A percentile compares a stretch with the other conserved stretches of the same genome.
Evolutionary conservation across 2,329 filamentous ascomycete genomes (phyloP).

Genomic region (Talaromyces amestolkiae): DNA sequence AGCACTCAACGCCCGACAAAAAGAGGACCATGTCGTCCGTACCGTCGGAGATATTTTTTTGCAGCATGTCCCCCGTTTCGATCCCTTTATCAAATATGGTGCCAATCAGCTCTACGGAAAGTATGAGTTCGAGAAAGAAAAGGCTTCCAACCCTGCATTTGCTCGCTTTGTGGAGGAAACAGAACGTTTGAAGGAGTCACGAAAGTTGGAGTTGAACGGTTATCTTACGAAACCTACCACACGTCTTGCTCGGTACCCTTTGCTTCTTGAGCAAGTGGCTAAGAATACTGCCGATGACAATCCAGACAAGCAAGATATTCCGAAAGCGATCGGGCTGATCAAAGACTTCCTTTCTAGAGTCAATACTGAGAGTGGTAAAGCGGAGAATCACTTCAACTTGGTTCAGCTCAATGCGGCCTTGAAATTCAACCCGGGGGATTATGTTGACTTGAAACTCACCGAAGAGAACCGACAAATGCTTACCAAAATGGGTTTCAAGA

Average conservation of each 20-base stretch:
- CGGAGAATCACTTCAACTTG: conserved; percentile 95
- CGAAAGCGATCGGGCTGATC: conserved; percentile 82
- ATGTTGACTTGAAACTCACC: conserved; percentile 88
- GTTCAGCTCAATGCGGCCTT: conserved; percentile 88
- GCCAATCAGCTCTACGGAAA: conserved; percentile 95
- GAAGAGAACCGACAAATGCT: conserved; percentile 91
- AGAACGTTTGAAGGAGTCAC: conserved; percentile 90
- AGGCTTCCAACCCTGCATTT: conserved; percentile 79
- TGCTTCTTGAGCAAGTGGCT: conserved; percentile 84
- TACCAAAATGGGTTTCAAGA: conserved; percentile 93
- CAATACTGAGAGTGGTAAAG: conserved; percentile 92
- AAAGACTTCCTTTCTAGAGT: conserved; percentile 82
- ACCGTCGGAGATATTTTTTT: conserved; percentile 93
- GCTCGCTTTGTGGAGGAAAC: conserved; percentile 93
- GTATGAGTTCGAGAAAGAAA: conserved; percentile 96
- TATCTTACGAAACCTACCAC: conserved; percentile 98
- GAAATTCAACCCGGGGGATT: conserved; percentile 84
- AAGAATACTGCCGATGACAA: conserved; percentile 90
- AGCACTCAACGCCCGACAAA: conserved; percentile 83
- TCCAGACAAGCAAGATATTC: conserved; percentile 87
- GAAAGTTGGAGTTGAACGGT: conserved; percentile 94
- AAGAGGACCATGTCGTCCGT: conserved; percentile 82
- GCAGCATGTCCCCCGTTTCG: conserved; percentile 86
- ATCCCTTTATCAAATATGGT: conserved; percentile 94
- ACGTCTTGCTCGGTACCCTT: conserved; percentile 85